Base-by-base conservation (phyloP, 2,329 filamentous ascomycete genomes). In the Thermochaetoides dissita region DNA sequence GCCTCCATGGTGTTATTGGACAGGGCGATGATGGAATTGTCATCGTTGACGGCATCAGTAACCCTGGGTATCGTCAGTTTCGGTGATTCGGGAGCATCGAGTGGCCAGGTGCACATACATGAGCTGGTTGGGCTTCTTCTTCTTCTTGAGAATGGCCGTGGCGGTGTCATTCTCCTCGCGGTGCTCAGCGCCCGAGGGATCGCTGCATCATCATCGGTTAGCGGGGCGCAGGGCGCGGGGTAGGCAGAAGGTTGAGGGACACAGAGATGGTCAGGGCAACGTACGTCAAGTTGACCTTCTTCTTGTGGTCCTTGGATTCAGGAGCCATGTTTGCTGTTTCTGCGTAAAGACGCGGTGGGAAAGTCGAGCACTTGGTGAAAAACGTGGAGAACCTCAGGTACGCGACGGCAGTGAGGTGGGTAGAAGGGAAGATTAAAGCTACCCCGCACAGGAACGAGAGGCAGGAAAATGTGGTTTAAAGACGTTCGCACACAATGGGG, bases 71-170 rank as follows among this genome's bases (percentile, higher is more conserved):
- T 44, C 34, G 39, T 39, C n/a, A 61, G 49, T 46, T 33, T 33
- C 31, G 35, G 37, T 47, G 50, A 33, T 44, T 39, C 32, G 40
- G 30, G 36, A 34, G 6, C 24, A 24, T 11, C 7, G 11, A 24
- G 29, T 32, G 10, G 28, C 41, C 32, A 28, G 30, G 9, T 24
- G 7, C 11, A 51, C 55, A 64, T 73, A 94, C 87, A 98, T 94
- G 63, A 98, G 69, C 60, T 89, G 93, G 69, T 98, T 98, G 57
- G 88, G 88, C 85, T 98, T 98, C 88, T 98, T 98, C 83, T 98
- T 98, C 77, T 96, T 96, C 74, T 95, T 96, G 59, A 98, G 77
- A 57, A 98, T 98, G 54, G 91, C 91, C 37, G 91, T 98, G 41
- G 91, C 79, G 49, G 81, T 86, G 61, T 94, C 91, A 63, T 95